These are phyloP conservation scores for Aciculoconidium aculeatum DNA, from an alignment of 805 yeast species.

Conservation along the genomic window DNA sequence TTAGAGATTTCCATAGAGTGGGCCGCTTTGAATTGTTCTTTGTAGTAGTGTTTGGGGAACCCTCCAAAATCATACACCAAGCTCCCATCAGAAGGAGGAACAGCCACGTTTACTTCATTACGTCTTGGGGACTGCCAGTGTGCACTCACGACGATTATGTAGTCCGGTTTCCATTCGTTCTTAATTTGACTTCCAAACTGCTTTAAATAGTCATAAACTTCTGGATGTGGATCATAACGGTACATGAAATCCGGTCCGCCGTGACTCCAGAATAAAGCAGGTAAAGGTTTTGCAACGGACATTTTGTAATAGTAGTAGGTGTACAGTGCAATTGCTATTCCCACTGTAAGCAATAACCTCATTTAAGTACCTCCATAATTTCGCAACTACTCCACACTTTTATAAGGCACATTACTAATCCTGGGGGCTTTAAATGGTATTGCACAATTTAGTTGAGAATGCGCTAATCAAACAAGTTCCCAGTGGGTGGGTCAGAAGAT, in stretches of 20 bases:
- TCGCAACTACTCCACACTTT: too few species aligned
- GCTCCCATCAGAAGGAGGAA: conserved; percentile 24
- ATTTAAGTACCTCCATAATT: too few species aligned
- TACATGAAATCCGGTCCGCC: conserved; percentile 82
- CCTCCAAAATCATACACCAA: conserved; percentile 73
- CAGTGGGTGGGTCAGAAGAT: too few species aligned
- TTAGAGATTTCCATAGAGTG: conserved; percentile 39
- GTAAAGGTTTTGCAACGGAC: conserved; percentile 26
- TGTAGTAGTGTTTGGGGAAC: conserved; percentile 61
- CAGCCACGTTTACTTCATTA: conserved; percentile 43
- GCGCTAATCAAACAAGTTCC: too few species aligned
- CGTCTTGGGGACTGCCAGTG: conserved; percentile 60
- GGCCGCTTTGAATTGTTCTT: conserved; percentile 53
- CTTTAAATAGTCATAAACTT: conserved; percentile 52
- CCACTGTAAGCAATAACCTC: too few species aligned
- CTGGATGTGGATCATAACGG: conserved; percentile 40
- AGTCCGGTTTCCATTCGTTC: conserved; percentile 52
- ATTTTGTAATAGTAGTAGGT: conserved; percentile 1
- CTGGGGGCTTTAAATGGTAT: too few species aligned
- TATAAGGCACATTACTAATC: too few species aligned
- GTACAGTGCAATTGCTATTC: conserved; percentile 4
- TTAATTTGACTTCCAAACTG: conserved; percentile 49
- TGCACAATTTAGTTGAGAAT: too few species aligned
- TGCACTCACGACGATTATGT: conserved; percentile 62
- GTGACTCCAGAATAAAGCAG: conserved; percentile 69